Conservation (phyloP, 495 filamentous ascomycete genomes). For the Neurospora terricola region DNA sequence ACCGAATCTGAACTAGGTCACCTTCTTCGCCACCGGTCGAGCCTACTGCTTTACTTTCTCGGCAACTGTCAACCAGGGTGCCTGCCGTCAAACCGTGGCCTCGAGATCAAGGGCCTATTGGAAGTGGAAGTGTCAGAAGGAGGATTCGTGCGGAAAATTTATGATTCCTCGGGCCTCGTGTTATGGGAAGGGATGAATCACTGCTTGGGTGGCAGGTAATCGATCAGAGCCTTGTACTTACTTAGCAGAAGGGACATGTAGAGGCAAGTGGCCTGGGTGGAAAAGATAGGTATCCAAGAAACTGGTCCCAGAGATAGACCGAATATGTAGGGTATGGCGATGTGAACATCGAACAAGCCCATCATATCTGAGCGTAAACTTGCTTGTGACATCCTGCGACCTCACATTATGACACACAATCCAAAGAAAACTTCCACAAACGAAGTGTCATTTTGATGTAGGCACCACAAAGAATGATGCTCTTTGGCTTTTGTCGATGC, state of each 20-base stretch:
- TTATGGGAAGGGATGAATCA: not conserved
- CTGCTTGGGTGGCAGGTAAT: not conserved
- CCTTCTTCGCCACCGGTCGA: not conserved
- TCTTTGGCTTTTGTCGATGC: not conserved
- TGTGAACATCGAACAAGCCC: not conserved
- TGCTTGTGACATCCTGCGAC: not conserved
- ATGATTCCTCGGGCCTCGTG: not conserved
- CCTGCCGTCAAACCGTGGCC: not conserved
- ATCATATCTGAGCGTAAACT: not conserved
- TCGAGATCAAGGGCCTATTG: not conserved
- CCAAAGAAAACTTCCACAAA: not conserved
- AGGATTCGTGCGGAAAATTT: not conserved
- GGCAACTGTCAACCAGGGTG: not conserved
- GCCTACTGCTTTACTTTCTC: not conserved
- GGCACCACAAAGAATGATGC: not conserved
- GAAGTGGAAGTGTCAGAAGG: not conserved
- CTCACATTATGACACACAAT: not conserved
- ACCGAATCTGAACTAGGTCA: not conserved
- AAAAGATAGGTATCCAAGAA: not conserved
- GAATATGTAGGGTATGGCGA: not conserved
- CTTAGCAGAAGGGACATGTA: not conserved
- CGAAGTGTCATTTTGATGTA: not conserved
- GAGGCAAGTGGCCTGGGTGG: not conserved
- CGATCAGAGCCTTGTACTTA: not conserved
- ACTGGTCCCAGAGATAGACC: not conserved